Evolutionary conservation across 306 rosid genomes (phyloP).

Genomic region (Begonia loranthoides): DNA sequence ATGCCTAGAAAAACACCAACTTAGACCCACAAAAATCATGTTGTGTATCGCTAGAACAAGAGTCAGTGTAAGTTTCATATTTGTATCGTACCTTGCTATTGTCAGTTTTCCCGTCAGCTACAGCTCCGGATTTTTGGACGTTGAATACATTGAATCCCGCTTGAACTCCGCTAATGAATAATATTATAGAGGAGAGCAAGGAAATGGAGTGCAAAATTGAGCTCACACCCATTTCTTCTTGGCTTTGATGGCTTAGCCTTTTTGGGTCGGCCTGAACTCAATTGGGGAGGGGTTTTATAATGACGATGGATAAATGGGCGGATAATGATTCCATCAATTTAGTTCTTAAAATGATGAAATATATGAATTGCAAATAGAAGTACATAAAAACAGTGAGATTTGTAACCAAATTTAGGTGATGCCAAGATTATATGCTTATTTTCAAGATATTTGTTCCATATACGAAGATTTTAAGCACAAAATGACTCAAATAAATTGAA

Average conservation of each 20-base stretch:
- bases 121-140: conserved; percentile 6
- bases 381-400: too few relatives aligned
- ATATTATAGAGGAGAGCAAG: neutral
- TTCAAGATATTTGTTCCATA: too few relatives aligned
- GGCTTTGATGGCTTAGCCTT: too few relatives aligned
- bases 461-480: too few relatives aligned
- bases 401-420: too few relatives aligned
- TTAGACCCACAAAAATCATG: too few relatives aligned
- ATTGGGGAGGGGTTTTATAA: neutral
- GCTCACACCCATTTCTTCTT: conserved; percentile 1
- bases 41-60: too few relatives aligned
- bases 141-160: conserved; percentile 10
- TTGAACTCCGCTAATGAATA: conserved; percentile 1
- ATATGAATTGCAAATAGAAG: too few relatives aligned
- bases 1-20: conserved; percentile 7
- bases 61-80: too few relatives aligned
- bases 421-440: too few relatives aligned
- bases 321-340: neutral
- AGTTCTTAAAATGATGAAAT: neutral
- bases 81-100: conserved; percentile 13
- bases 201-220: neutral
- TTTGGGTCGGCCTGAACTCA: neutral
- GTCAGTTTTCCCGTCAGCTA: conserved; percentile 16
- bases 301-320: neutral
- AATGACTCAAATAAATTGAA: too few relatives aligned